Evolutionary conservation across 441 rosid genomes (phyloP), one percentile per base, ranked within the genome.

Genomic region (Populus hybrid): DNA sequence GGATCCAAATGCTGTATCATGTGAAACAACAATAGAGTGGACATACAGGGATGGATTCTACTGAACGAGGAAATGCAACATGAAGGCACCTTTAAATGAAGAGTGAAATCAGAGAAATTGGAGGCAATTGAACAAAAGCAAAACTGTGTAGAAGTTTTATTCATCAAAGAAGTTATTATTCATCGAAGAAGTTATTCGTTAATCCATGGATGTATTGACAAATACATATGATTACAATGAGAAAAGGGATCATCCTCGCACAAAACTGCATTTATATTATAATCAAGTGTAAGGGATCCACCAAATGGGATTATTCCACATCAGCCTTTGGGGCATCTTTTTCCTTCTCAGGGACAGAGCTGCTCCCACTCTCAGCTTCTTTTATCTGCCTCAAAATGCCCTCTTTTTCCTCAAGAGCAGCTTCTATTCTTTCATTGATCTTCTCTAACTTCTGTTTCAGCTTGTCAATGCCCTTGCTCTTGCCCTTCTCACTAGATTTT

Each of bases 401-500:
- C 1, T 79, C 81, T 75, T 91, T 90, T 26, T 85, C 14, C 85
- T 87, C 86, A 74, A 83, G 67, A 69, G 90, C 84, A 35, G 87
- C 83, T 79, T 83, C 85, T 46, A 94, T 85, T 83, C 88, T 87
- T 68, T 61, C 89, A 83, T 91, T 85, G 12, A 91, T 78, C 75
- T 88, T 91, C 83, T 87, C 93, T 50, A 92, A 46, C 85, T 89
- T 87, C 79, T 40, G 73, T 70, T 88, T 88, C 71, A 91, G 85
- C 82, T 88, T 83, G 75, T 64, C 84, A 19, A 85, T 34, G 80
- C 78, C 89, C 80, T 79, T 86, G 80, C 82, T 81, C 79, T 85
- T 87, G 11, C 66, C 83, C 42, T 78, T 80, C 70, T 80, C 84
- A 19, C 81, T 84, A 6, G 76, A 76, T 32, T 80, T 80, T 16